Conservation (phyloP, 106 monocot species). For the Posidonia australis region DNA sequence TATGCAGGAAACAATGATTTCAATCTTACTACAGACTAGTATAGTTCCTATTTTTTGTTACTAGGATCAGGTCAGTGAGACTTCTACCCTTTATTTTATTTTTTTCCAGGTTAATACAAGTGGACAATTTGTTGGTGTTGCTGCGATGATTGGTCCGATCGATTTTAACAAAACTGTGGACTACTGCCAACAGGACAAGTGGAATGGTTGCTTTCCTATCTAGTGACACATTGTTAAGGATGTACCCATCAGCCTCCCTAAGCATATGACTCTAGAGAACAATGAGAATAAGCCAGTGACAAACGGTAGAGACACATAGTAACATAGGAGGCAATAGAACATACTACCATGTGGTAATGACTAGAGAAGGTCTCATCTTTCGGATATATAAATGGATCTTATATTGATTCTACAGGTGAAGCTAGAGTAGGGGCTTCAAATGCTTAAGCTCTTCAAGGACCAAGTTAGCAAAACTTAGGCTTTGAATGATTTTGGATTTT, state of each 20-base stretch:
- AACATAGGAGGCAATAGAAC: conserved; percentile 26
- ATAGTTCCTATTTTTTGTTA: background rate
- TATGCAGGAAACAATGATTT: background rate
- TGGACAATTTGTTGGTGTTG: conserved; percentile 86
- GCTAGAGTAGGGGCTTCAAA: conserved; percentile 62
- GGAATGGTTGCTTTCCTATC: conserved; percentile 82
- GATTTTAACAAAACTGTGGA: conserved; percentile 85
- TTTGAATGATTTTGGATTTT: conserved; percentile 76
- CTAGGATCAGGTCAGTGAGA: background rate
- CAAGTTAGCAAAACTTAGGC: conserved; percentile 62
- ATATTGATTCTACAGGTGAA: conserved; percentile 35
- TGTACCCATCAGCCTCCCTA: conserved; percentile 61
- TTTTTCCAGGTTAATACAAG: conserved; percentile 67
- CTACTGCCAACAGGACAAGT: conserved; percentile 92
- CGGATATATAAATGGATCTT: background rate
- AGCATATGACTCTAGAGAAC: conserved; percentile 74
- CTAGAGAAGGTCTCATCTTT: background rate
- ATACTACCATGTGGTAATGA: background rate
- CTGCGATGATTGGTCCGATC: conserved; percentile 73
- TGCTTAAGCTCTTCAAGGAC: conserved; percentile 79
- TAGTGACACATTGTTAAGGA: conserved; percentile 92
- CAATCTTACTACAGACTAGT: background rate
- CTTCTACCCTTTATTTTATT: background rate
- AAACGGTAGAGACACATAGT: conserved; percentile 81
- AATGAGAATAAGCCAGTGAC: conserved; percentile 97